A percentile compares a stretch with the other conserved stretches of the same genome.
Evolutionary conservation across 495 filamentous ascomycete species (phyloP).

Genomic region (Penicillium macrosclerotiorum): DNA sequence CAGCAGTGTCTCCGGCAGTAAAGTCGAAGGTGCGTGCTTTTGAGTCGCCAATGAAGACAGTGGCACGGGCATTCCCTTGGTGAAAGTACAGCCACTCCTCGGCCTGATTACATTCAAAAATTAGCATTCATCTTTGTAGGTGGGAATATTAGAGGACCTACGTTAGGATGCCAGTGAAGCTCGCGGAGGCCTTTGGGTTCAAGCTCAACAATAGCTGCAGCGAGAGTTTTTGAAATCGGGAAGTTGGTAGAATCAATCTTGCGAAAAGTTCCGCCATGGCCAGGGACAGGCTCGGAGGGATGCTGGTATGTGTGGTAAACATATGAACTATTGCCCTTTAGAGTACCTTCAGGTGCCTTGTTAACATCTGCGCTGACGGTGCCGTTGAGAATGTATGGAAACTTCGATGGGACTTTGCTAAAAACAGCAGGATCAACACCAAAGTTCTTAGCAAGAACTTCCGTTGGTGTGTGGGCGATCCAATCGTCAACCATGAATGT

Average conservation of each 20-base stretch:
- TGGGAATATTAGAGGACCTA: slow-evolving; percentile 20
- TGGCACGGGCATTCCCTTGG: slow-evolving; percentile 55
- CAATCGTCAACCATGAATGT: slow-evolving; percentile 66
- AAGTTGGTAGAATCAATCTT: slow-evolving; percentile 64
- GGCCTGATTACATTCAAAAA: slow-evolving; percentile 34
- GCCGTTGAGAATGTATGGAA: slow-evolving; percentile 60
- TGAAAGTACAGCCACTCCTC: slow-evolving; percentile 69
- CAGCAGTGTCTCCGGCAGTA: slow-evolving; percentile 59
- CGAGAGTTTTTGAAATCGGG: slow-evolving; percentile 57
- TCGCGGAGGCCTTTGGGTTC: slow-evolving; percentile 60
- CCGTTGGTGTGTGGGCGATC: slow-evolving; percentile 60
- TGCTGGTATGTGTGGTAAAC: slow-evolving; percentile 54
- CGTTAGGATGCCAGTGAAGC: slow-evolving; percentile 69
- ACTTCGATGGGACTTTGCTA: slow-evolving; percentile 50
- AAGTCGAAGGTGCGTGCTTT: slow-evolving; percentile 66
- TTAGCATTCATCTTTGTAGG: not conserved
- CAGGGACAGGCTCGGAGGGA: slow-evolving; percentile 50
- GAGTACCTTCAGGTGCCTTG: slow-evolving; percentile 45
- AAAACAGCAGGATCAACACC: slow-evolving; percentile 56
- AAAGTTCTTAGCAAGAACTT: slow-evolving; percentile 65
- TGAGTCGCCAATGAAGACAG: slow-evolving; percentile 57
- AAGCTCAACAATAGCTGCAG: slow-evolving; percentile 57
- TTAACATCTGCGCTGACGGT: slow-evolving; percentile 49
- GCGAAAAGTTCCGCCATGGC: slow-evolving; percentile 55
- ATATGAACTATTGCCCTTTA: slow-evolving; percentile 55